Evolutionary conservation across 2,329 filamentous ascomycete species (phyloP).

Genomic region (Ilyonectria mors-panacis): DNA sequence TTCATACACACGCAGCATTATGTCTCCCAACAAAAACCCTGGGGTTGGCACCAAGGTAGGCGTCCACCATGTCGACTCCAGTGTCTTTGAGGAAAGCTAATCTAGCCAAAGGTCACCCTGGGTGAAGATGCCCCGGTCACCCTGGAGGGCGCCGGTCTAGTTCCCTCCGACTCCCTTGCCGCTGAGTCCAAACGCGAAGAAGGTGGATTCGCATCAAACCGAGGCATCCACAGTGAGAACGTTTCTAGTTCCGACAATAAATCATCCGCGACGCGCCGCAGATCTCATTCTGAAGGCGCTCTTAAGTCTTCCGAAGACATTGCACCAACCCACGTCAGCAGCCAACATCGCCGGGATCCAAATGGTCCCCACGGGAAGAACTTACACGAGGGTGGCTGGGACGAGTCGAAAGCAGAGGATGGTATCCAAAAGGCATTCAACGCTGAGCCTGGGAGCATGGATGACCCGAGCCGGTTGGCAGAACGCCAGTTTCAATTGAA

Average conservation of each 20-base stretch:
- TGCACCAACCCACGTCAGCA: constrained; percentile 58
- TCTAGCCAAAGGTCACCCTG: constrained; percentile 59
- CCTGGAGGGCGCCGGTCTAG: constrained; percentile 74
- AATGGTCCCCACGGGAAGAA: constrained; percentile 62
- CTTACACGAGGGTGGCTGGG: constrained; percentile 55
- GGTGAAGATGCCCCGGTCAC: constrained; percentile 64
- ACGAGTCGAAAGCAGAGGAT: constrained; percentile 52
- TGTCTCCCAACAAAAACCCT: constrained; percentile 40
- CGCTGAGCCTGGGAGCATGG: constrained; percentile 61
- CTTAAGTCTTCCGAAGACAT: constrained; percentile 39
- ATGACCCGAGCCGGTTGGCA: constrained; percentile 63
- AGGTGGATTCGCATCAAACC: constrained; percentile 75
- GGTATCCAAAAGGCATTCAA: constrained; percentile 57
- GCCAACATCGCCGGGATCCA: constrained; percentile 50
- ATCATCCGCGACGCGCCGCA: constrained; percentile 14
- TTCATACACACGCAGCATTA: constrained; percentile 15
- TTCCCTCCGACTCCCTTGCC: constrained; percentile 81
- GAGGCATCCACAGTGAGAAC: constrained; percentile 56
- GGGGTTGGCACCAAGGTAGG: constrained; percentile 45
- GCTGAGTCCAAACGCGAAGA: constrained; percentile 76
- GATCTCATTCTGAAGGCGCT: constrained; percentile 10
- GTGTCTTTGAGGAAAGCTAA: not conserved
- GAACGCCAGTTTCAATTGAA: constrained; percentile 58
- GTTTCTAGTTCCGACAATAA: constrained; percentile 20
- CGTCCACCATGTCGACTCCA: not conserved